Base-by-base conservation (phyloP, 2,329 filamentous ascomycete species). In the Exophiala xenobiotica region DNA sequence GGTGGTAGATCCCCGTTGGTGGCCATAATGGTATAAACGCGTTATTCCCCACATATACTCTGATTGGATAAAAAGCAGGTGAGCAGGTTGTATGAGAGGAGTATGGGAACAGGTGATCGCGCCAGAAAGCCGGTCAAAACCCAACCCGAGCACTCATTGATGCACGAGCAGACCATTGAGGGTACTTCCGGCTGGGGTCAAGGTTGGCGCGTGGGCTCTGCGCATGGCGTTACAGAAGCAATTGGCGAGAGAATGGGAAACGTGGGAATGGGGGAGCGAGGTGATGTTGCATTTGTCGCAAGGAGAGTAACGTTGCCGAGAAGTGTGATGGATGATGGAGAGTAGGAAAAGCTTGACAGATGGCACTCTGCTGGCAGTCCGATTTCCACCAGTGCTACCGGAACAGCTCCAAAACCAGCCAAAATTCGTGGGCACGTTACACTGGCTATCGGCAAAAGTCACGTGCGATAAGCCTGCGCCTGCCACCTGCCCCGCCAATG, bases 1-100 rank as follows among this genome's bases (percentile, higher is more conserved):
- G 68, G 61, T 53, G 61, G 56, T 56, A 57, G 56, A 54, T 56
- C 49, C 47, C 57, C 51, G 42, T 58, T 60, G 45, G 55, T 46
- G 50, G 55, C 56, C 59, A 61, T 58, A 20, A 49, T 31, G 44
- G 51, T 44, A 46, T 16, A 20, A 37, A 37, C 20, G 26, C 14
- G 45, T 37, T 44, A 20, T 48, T 43, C 50, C 53, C 41, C 48
- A 49, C 55, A 55, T 58, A 46, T 49, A 56, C 27, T 22, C 31
- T 56, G 53, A 58, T 57, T 58, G 55, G 57, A 52, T 31, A 44
- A 33, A 37, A 19, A 35, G 24, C 31, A 24, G 40, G 37, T 27
- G 49, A 53, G 41, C 38, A 53, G 42, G 26, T 27, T 39, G 51
- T 24, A 55, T 43, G 41, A 24, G 47, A 46, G 50, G 49, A 42